Evolutionary conservation across 2,329 filamentous ascomycete genomes (phyloP).

Genomic region (Chaetomium globosum): DNA sequence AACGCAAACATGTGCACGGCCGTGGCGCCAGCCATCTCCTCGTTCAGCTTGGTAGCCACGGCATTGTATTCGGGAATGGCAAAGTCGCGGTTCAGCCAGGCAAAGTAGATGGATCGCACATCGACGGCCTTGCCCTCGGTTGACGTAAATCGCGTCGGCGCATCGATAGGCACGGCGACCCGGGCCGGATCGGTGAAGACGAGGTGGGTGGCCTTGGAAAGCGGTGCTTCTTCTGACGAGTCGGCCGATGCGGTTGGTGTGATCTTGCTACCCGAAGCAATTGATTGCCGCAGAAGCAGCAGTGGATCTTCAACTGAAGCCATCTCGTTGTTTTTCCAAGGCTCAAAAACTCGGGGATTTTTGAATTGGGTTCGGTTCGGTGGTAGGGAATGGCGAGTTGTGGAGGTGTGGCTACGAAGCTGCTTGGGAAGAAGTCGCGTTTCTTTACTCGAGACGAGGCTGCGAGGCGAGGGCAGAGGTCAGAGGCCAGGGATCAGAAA

Average conservation of each 20-base stretch:
- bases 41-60: slow-evolving; percentile 77
- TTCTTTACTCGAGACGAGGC: slow-evolving; percentile 12
- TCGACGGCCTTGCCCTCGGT: slow-evolving; percentile 70
- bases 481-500: neutral
- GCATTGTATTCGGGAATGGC: slow-evolving; percentile 90
- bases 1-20: slow-evolving; percentile 87
- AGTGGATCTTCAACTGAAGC: slow-evolving; percentile 72
- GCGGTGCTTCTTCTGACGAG: slow-evolving; percentile 58
- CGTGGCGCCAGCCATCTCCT: slow-evolving; percentile 68
- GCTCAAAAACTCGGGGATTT: neutral
- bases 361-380: slow-evolving; percentile 1
- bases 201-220: slow-evolving; percentile 77
- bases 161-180: slow-evolving; percentile 68
- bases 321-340: slow-evolving; percentile 47
- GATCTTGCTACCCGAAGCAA: slow-evolving; percentile 69
- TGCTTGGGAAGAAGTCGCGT: neutral
- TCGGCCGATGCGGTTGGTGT: slow-evolving; percentile 74
- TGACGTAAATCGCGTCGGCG: slow-evolving; percentile 85
- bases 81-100: slow-evolving; percentile 90
- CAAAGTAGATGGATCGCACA: slow-evolving; percentile 92
- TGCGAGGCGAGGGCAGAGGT: slow-evolving; percentile 10
- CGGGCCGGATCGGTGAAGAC: slow-evolving; percentile 67
- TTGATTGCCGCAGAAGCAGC: slow-evolving; percentile 79
- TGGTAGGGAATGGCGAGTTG: neutral
- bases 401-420: neutral